Evolutionary conservation across 495 filamentous ascomycete species (phyloP).

Genomic region (Choiromyces venosus): DNA sequence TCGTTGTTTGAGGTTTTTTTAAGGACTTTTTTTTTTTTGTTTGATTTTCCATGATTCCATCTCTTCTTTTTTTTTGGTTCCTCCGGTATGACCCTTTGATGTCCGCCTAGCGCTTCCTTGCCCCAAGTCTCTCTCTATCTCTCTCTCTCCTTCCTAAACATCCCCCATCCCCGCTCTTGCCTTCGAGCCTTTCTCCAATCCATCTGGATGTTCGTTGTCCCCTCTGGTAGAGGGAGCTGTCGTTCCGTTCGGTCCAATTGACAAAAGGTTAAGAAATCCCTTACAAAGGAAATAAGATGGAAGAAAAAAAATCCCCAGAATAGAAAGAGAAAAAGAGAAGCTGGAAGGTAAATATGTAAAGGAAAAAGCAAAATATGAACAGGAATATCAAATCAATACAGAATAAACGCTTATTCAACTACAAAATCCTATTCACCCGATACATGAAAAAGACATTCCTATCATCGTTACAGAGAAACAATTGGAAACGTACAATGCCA

Average conservation of each 20-base stretch:
- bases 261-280: background rate
- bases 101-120: background rate
- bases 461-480: background rate
- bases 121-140: background rate
- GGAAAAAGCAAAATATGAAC: background rate
- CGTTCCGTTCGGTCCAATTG: background rate
- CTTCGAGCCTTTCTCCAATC: background rate
- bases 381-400: constrained; percentile 1
- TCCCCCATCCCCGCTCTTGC: background rate
- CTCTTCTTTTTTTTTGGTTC: background rate
- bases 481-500: background rate
- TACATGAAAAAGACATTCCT: constrained; percentile 3
- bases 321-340: background rate
- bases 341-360: background rate
- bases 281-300: background rate
- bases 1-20: background rate
- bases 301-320: background rate
- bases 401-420: constrained; percentile 1
- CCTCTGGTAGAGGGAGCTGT: background rate
- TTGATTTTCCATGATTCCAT: background rate
- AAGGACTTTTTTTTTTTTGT: background rate
- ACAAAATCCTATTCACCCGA: background rate
- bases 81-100: constrained; percentile 4
- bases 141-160: background rate
- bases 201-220: background rate